Evolutionary conservation across 805 yeast genomes (phyloP), one percentile per base, ranked within the genome.

Genomic region (Candida awuae): DNA sequence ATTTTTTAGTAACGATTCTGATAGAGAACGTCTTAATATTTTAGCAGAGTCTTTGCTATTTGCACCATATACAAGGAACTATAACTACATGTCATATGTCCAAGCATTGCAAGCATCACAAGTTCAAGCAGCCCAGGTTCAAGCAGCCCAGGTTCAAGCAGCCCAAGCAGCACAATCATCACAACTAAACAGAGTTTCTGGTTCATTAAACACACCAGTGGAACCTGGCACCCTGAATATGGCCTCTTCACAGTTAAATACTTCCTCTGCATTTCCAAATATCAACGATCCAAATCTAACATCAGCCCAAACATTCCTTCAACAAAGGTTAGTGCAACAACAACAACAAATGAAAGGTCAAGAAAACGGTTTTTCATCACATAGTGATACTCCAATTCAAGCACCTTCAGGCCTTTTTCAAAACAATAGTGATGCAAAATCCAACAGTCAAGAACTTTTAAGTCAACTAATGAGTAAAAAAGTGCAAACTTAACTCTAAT

Each of bases 381-480:
- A 34, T 21, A 41, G 42, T 57, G 38, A 47, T 52, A 39, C 60
- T 9, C 37, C 38, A 39, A 72, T 84, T 4, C 81, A 83, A 21
- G 84, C 86, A 4, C 88, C 88, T 29, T 90, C 87, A 6, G 87
- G 87, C 5, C 66, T 80, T 49, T 73, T 76, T 50, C 30, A 34
- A 22, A 17, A 32, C 8, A 21, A 29, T 4, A 45, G 37, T 17
- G 41, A 39, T 21, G 15, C 29, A 12, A 42, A 44, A 21, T 45
- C 49, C 15, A 54, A 56, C 43, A 57, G 61, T 43, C 78, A 86
- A 29, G 95, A 86, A 55, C 69, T 87, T 53, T 69, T 87, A 51
- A 84, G 77, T 42, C 96, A 86, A 59, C 67, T 87, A 55, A 80
- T 87, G 78, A 80, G 94, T 21, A 84, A 81, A 45, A 56, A 55